Percentiles rank a stretch among this genome's conserved stretches.
These are phyloP conservation scores for Podaxis rugospora DNA, from an alignment of 768 basidiomycete species.

Conservation along the genomic window DNA sequence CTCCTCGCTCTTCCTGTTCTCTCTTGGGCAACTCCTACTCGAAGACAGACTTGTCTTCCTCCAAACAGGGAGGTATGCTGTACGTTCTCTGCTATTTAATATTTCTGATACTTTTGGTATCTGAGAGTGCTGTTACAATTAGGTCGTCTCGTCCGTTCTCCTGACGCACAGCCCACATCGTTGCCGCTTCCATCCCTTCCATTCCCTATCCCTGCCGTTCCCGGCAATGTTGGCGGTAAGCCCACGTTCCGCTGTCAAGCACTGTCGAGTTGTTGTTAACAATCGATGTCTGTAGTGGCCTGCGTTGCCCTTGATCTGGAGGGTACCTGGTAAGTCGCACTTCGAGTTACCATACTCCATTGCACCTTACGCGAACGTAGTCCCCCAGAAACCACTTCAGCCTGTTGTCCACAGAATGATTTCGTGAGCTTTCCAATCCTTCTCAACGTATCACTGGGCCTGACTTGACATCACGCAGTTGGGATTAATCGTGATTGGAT, in stretches of 20 bases:
- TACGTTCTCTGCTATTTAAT: neutral
- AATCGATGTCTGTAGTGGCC: neutral
- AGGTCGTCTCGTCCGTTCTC: neutral
- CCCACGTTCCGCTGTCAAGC: neutral
- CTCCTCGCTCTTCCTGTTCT: neutral
- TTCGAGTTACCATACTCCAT: neutral
- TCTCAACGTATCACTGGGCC: neutral
- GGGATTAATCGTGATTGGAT: neutral
- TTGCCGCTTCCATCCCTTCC: neutral
- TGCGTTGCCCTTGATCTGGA: neutral
- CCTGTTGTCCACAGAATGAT: neutral
- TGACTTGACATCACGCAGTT: neutral
- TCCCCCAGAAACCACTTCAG: neutral
- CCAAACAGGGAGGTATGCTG: neutral
- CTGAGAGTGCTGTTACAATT: neutral
- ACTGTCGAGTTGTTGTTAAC: neutral
- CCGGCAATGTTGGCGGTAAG: neutral
- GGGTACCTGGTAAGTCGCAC: neutral
- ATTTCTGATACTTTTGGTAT: neutral
- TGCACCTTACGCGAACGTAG: neutral
- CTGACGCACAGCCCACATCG: neutral
- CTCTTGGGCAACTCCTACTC: neutral
- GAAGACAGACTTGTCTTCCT: neutral
- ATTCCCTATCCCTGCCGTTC: neutral
- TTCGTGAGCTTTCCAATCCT: neutral